Evolutionary conservation across 1,139 yeast species (phyloP), one percentile per base, ranked within the genome.

Genomic region (Yamadazyma sp.): DNA sequence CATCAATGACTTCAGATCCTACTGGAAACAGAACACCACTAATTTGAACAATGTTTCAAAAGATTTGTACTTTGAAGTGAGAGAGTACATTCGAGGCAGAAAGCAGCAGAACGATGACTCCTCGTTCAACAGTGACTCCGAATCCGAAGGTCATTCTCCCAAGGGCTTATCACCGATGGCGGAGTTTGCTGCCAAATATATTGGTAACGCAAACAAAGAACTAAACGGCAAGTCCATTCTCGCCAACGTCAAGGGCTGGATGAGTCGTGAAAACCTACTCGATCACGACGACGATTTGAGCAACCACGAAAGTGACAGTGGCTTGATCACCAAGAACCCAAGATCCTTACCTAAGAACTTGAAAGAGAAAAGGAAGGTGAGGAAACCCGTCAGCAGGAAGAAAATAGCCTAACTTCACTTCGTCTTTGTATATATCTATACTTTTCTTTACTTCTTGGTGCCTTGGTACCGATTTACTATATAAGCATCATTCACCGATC

Each of bases 21-120:
- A 87, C 58, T 87, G 95, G 78, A 80, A 83, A 64, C 86, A 80
- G 59, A 82, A 85, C 53, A 83, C 78, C 51, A 74, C 72, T 41
- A 81, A 81, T 55, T 65, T 87, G 50, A 87, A 86, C 59, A 81
- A 79, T 50, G 85, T 84, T 6, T 83, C 95, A 12, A 79, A 81
- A 54, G 96, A 88, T 60, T 67, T 88, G 42, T 87, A 88, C 60
- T 81, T 86, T 49, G 95, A 89, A 60, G 86, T 85, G 25, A 69
- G 92, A 48, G 92, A 85, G 58, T 80, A 84, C 51, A 66, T 88
- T 59, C 69, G 79, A 48, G 73, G 77, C 8, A 70, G 70, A 58
- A 76, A 72, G 66, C 69, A 60, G 40, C 72, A 67, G 10, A 55
- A 50, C 37, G 43, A 38, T 25, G 38, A 35, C 16, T 28, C 23